A percentile compares a stretch with the other conserved stretches of the same genome.
Evolutionary conservation across 306 rosid genomes (phyloP).

Genomic region (Sechiopsis laciniata): DNA sequence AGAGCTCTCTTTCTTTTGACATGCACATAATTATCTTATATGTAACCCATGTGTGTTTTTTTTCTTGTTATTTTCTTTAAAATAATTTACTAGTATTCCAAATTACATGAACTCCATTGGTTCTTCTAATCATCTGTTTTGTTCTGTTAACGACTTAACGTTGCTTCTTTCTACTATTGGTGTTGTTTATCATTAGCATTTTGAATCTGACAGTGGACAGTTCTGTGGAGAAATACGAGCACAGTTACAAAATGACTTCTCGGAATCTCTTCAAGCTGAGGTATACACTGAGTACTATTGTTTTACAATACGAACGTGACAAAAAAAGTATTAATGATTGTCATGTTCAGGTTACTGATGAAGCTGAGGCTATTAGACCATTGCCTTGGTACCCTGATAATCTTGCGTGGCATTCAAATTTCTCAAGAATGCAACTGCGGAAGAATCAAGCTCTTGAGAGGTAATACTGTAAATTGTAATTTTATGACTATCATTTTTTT

Average conservation of each 20-base stretch:
- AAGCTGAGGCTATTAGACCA: constrained; percentile 74
- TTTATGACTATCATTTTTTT: constrained; percentile 14
- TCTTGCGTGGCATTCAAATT: constrained; percentile 95
- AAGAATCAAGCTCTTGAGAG: constrained; percentile 90
- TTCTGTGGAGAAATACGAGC: constrained; percentile 62
- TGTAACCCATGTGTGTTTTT: too few relatives aligned
- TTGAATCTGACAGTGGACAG: constrained; percentile 57
- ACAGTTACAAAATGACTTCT: constrained; percentile 73
- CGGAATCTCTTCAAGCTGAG: constrained; percentile 68
- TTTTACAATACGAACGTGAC: background rate
- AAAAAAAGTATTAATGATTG: background rate
- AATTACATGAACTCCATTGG: background rate
- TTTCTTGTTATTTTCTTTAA: background rate
- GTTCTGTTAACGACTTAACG: background rate
- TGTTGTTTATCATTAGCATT: too few relatives aligned
- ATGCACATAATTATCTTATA: too few relatives aligned
- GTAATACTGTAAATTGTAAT: constrained; percentile 30
- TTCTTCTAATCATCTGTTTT: background rate
- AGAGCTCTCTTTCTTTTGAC: too few relatives aligned
- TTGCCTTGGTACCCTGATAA: constrained; percentile 88
- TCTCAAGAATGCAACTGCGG: constrained; percentile 94
- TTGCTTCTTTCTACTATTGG: too few relatives aligned
- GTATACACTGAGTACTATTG: constrained; percentile 27
- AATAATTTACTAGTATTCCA: too few relatives aligned
- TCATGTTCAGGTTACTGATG: constrained; percentile 49